These are phyloP conservation scores for Nicotiana undulata DNA, from an alignment of 257 asterid genomes.

Conservation along the genomic window DNA sequence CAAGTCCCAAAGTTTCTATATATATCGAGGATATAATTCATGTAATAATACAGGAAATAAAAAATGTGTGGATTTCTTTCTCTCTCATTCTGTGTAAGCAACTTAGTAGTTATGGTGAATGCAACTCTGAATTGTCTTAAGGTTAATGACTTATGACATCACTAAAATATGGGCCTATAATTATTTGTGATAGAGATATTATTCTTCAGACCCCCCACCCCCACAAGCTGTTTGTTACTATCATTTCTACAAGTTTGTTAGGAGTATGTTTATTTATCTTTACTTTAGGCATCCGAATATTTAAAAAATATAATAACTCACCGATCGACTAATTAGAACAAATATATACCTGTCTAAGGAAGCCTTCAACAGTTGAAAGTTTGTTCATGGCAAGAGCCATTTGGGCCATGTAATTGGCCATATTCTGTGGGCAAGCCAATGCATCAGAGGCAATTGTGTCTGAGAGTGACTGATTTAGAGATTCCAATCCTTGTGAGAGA, in stretches of 20 bases:
- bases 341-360: conserved; percentile 63
- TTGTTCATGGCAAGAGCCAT: conserved; percentile 76
- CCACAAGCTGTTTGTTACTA: too few species aligned
- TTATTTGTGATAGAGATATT: conserved; percentile 7
- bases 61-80: background rate
- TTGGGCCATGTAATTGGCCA: conserved; percentile 59
- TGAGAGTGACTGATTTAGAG: conserved; percentile 45
- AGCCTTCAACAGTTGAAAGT: conserved; percentile 72
- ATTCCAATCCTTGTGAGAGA: conserved; percentile 59
- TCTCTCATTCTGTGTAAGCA: background rate
- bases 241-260: background rate
- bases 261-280: background rate
- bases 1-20: background rate
- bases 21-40: background rate
- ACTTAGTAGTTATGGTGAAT: background rate
- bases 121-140: conserved; percentile 12
- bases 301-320: too few species aligned
- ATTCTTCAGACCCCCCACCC: background rate
- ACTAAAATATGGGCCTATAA: conserved; percentile 7
- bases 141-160: conserved; percentile 17
- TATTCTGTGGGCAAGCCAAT: conserved; percentile 41
- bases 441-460: conserved; percentile 65
- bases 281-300: too few species aligned
- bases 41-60: too few species aligned
- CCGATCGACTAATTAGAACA: too few species aligned